A percentile compares a stretch with the other conserved stretches of the same genome.
Conservation (phyloP, 148 eudicot genomes). For the Gaultheria prostrata region DNA sequence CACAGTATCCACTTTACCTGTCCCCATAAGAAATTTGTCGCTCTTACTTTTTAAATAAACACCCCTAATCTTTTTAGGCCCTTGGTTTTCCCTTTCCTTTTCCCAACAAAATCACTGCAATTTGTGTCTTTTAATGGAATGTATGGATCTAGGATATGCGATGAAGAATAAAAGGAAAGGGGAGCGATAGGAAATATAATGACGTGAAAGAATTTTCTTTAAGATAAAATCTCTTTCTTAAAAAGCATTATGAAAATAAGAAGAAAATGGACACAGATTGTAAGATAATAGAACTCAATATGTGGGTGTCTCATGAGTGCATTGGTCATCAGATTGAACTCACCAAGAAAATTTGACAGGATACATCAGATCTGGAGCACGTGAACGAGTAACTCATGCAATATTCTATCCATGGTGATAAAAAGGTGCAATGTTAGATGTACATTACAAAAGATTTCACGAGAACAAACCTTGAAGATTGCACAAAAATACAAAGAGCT, state of each 20-base stretch:
- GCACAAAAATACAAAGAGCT: constrained; percentile 76
- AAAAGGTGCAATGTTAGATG: not conserved
- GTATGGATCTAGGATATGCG: not conserved
- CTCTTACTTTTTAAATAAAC: not conserved
- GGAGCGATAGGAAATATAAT: not conserved
- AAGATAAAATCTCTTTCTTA: too few relatives aligned
- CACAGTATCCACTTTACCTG: not conserved
- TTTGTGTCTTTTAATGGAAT: not conserved
- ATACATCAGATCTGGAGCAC: not conserved
- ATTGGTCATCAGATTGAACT: not conserved
- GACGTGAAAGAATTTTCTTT: not conserved
- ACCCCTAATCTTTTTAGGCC: not conserved
- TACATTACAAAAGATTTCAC: not conserved
- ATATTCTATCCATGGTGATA: not conserved
- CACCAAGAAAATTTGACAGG: not conserved
- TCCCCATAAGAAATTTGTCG: not conserved
- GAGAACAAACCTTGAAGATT: constrained; percentile 67
- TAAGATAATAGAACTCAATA: not conserved
- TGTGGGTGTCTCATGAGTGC: not conserved
- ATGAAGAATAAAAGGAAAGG: not conserved
- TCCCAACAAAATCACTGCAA: not conserved
- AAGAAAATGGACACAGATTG: too few relatives aligned
- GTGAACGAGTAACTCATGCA: not conserved
- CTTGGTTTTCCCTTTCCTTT: not conserved
- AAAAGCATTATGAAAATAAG: too few relatives aligned